These are phyloP conservation scores for Metahyphopichia silvanorum DNA, from an alignment of 805 yeast genomes.

Conservation along the genomic window DNA sequence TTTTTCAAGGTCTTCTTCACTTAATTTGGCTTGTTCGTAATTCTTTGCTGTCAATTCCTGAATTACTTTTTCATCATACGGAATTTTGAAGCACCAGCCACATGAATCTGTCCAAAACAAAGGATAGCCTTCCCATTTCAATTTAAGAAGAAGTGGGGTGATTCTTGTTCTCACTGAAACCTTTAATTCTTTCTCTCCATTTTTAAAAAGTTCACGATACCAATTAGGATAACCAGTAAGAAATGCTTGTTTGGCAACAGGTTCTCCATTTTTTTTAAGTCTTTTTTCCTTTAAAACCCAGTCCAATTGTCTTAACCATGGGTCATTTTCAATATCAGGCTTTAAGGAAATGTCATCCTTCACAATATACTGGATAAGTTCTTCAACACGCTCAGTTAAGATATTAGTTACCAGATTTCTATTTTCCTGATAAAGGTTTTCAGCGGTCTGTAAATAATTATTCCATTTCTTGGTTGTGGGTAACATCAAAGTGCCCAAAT, in stretches of 20 bases:
- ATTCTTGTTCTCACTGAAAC: conserved; percentile 71
- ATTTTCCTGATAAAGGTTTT: conserved; percentile 58
- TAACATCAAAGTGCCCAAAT: conserved; percentile 67
- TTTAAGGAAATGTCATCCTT: conserved; percentile 19
- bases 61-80: conserved; percentile 26
- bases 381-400: conserved; percentile 57
- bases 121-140: conserved; percentile 85
- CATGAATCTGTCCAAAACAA: conserved; percentile 70
- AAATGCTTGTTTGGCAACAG: conserved; percentile 66
- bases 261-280: conserved; percentile 64
- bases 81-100: conserved; percentile 89
- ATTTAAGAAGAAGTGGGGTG: conserved; percentile 69
- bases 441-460: conserved; percentile 66
- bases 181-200: conserved; percentile 39
- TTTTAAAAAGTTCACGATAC: conserved; percentile 62
- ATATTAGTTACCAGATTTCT: conserved; percentile 54
- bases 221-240: conserved; percentile 92
- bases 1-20: conserved; percentile 25
- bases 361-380: conserved; percentile 44
- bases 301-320: conserved; percentile 88
- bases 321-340: conserved; percentile 55
- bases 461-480: conserved; percentile 80
- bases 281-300: conserved; percentile 70
- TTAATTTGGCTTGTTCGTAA: conserved; percentile 29
- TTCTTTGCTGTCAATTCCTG: conserved; percentile 34